phyloP scores from a whole-genome alignment of 306 rosid genomes.

The Quercus suber region DNA sequence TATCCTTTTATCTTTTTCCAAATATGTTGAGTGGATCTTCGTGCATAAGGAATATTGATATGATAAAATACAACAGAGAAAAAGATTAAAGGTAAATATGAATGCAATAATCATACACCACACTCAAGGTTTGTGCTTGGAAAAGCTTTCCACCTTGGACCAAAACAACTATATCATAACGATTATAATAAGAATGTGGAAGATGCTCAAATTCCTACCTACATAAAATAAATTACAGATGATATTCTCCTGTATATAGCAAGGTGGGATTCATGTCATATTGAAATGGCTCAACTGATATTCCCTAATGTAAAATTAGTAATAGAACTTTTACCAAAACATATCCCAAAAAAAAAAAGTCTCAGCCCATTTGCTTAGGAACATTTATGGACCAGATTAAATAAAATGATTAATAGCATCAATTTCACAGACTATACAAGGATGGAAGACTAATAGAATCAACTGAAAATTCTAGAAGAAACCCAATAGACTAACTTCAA shows the following conservation, averaged over 20 bases:
- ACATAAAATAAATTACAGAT: neutral
- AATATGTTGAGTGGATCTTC: neutral
- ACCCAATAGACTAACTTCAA: slow-evolving; percentile 1
- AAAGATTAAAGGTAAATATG: neutral
- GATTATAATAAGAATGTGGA: neutral
- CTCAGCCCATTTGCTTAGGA: slow-evolving; percentile 18
- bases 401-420: slow-evolving; percentile 2
- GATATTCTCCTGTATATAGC: neutral
- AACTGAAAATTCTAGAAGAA: neutral
- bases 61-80: neutral
- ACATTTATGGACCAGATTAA: slow-evolving; percentile 36
- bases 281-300: neutral
- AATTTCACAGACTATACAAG: slow-evolving; percentile 6
- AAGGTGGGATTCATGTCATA: neutral
- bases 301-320: neutral
- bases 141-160: neutral
- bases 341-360: neutral
- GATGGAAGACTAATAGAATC: slow-evolving; percentile 8
- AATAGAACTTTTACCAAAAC: neutral
- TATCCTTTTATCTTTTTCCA: neutral
- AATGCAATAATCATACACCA: neutral
- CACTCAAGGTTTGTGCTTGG: neutral
- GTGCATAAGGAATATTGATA: neutral
- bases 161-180: neutral
- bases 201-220: neutral